Percentiles rank a stretch among this genome's conserved stretches.
phyloP scores from a whole-genome alignment of 306 rosid genomes.

The Corylus avellana region DNA sequence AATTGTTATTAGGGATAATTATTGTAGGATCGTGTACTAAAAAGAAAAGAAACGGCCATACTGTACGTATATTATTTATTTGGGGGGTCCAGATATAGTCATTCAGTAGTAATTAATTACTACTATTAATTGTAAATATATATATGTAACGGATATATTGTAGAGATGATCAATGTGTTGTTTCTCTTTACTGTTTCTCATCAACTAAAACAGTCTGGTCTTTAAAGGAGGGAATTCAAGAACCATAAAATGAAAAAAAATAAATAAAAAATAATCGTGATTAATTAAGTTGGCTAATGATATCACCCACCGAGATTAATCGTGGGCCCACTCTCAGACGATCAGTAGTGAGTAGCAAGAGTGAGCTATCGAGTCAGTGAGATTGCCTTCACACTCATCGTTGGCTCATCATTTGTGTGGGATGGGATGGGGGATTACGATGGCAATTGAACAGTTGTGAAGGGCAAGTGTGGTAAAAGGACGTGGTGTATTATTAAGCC shows the following conservation, averaged over 20 bases:
- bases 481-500: conserved; percentile 1
- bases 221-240: neutral
- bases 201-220: neutral
- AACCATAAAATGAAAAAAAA: too few relatives aligned
- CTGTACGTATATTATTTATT: neutral
- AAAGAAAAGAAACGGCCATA: neutral
- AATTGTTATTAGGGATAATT: too few relatives aligned
- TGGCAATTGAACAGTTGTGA: neutral
- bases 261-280: too few relatives aligned
- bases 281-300: neutral
- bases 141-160: neutral
- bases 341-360: neutral
- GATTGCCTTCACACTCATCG: neutral
- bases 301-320: neutral
- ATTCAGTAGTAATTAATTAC: neutral
- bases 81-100: neutral
- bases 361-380: neutral
- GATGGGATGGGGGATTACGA: neutral
- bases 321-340: neutral
- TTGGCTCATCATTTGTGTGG: conserved; percentile 9
- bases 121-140: neutral
- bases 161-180: neutral
- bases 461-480: conserved; percentile 9
- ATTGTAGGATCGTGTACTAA: too few relatives aligned
- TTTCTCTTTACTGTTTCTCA: too few relatives aligned